Base-by-base conservation (phyloP, 1,139 yeast genomes). In the Blastobotrys malaysiensis region DNA sequence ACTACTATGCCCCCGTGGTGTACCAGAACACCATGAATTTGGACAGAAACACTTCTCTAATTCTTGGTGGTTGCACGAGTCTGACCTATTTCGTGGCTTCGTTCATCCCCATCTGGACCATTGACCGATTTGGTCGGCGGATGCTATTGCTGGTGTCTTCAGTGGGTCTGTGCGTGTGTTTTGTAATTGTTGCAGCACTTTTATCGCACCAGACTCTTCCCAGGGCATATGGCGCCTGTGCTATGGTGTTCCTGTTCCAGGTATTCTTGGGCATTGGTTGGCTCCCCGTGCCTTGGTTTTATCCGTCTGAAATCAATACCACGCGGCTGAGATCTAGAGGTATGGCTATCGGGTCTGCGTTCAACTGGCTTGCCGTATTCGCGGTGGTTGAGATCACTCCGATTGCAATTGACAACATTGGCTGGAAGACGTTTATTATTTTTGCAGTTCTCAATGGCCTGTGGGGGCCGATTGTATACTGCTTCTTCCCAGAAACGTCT, bases 261-360 rank as follows among this genome's bases (percentile, higher is more conserved):
- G 46, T 48, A 6, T 48, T 48, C 21, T 31, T 54, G 6, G 52
- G 51, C 1, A 39, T 51, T 26, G 54, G 54, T 7, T 51, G 51
- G 46, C 36, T 48, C 3, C 50, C 56, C n/a, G 52, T 48, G 2
- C 55, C 55, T 18, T 65, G 66, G 64, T 73, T 82, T 52, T 80
- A 80, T 69, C 84, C 83, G 49, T 81, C 84, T 48, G 86, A 82
- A 69, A 77, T 82, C 55, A 77, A 79, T 64, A 84, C 85, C n/a
- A 74, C 80, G 64, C 74, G 78, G 65, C 75, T 82, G 45, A 78
- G 86, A 72, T 79, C 83, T 50, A 75, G 77, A 49, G 83, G 81
- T 50, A 72, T 80, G 50, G 84, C 83, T 21, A 69, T 79, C 46
- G 60, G 56, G 3, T 53, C 62, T 4, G 60, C 57, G 44, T 82